These are phyloP conservation scores for Theileria sp. DNA, from an alignment of 169 alveolate genomes.

Conservation along the genomic window DNA sequence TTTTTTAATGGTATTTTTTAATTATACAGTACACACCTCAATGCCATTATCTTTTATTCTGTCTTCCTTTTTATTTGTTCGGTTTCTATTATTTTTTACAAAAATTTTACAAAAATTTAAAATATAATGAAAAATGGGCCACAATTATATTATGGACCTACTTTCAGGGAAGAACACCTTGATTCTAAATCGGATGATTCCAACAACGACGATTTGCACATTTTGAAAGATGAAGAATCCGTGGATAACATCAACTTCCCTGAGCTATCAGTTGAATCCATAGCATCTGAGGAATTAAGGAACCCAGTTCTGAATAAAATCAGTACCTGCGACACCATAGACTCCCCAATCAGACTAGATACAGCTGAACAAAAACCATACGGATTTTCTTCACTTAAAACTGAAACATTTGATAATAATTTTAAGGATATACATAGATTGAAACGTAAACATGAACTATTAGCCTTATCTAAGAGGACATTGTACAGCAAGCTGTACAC, in stretches of 20 bases:
- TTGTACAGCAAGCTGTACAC: slow-evolving; percentile 53
- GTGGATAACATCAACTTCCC: slow-evolving; percentile 7
- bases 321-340: background rate
- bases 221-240: slow-evolving; percentile 6
- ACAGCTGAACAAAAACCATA: slow-evolving; percentile 13
- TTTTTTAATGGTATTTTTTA: background rate
- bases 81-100: background rate
- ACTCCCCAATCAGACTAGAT: slow-evolving; percentile 33
- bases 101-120: background rate
- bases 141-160: background rate
- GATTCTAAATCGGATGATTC: background rate
- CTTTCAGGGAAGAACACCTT: background rate
- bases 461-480: slow-evolving; percentile 42
- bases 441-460: slow-evolving; percentile 43
- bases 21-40: slow-evolving; percentile 1
- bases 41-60: background rate
- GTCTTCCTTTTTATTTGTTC: background rate
- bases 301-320: slow-evolving; percentile 7
- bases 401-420: slow-evolving; percentile 59
- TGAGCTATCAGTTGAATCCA: slow-evolving; percentile 2
- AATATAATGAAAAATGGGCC: slow-evolving; percentile 3
- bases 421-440: slow-evolving; percentile 52
- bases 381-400: slow-evolving; percentile 51
- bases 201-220: background rate
- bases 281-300: slow-evolving; percentile 7